Percentiles rank a stretch among this genome's conserved stretches.
Conservation (phyloP, 371 early-diverging fungal genomes). For the Mortierella sp. region DNA sequence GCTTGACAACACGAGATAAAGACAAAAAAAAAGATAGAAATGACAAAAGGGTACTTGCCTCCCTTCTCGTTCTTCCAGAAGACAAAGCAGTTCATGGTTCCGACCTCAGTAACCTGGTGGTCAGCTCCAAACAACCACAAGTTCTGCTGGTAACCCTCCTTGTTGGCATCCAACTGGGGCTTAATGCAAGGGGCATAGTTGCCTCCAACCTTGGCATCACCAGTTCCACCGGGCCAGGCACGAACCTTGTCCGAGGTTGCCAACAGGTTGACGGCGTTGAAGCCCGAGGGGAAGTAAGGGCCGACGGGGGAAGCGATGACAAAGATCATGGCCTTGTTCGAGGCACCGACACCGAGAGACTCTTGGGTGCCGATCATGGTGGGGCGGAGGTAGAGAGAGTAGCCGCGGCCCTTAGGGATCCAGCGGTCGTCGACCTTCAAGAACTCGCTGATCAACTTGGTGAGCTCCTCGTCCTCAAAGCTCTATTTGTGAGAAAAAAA, state of each 20-base stretch:
- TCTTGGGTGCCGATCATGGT: conserved; percentile 96
- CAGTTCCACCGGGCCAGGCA: conserved; percentile 98
- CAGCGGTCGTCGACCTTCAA: conserved; percentile 87
- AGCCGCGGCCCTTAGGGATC: conserved; percentile 93
- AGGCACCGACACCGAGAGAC: conserved; percentile 79
- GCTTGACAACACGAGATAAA: neutral
- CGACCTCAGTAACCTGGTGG: conserved; percentile 94
- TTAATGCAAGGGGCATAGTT: conserved; percentile 88
- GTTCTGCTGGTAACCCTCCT: conserved; percentile 93
- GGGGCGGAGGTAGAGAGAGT: conserved; percentile 96
- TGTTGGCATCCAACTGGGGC: conserved; percentile 91
- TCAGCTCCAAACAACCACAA: conserved; percentile 95
- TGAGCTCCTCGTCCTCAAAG: conserved; percentile 87
- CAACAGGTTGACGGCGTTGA: conserved; percentile 88
- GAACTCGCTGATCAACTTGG: conserved; percentile 89
- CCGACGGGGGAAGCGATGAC: conserved; percentile 97
- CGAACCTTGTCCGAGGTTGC: conserved; percentile 91
- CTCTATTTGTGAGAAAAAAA: conserved; percentile 53
- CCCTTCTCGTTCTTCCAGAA: conserved; percentile 86
- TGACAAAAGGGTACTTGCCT: conserved; percentile 38
- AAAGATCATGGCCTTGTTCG: conserved; percentile 86
- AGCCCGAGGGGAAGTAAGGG: conserved; percentile 96
- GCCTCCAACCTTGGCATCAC: conserved; percentile 93
- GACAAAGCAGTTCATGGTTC: conserved; percentile 97
- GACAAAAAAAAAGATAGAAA: neutral